phyloP scores from a whole-genome alignment of 129 eudicot genomes.

The Flaveria bidentis region DNA sequence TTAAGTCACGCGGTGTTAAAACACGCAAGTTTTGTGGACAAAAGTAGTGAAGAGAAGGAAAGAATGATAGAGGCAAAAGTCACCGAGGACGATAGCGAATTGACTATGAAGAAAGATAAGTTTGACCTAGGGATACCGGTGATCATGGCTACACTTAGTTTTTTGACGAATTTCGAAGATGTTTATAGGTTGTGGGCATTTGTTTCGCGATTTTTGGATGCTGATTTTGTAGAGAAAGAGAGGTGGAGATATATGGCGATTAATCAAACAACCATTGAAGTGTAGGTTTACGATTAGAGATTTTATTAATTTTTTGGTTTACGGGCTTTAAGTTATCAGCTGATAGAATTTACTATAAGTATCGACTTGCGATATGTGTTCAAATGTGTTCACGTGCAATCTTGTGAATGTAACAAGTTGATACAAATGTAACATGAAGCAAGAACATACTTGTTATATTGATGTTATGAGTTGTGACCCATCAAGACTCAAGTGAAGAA shows the following conservation, averaged over 20 bases:
- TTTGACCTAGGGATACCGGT: constrained; percentile 45
- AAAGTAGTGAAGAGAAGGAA: constrained; percentile 44
- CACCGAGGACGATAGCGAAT: constrained; percentile 12
- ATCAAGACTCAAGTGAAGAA: too few species aligned
- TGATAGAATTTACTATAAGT: too few species aligned
- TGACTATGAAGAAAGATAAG: constrained; percentile 40
- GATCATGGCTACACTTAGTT: constrained; percentile 61
- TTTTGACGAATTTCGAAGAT: constrained; percentile 76
- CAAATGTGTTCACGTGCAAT: neutral
- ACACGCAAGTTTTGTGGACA: constrained; percentile 46
- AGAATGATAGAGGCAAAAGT: constrained; percentile 38
- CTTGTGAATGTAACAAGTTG: neutral
- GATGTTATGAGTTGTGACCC: too few species aligned
- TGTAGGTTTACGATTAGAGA: constrained; percentile 36
- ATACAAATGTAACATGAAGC: neutral
- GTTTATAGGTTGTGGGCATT: constrained; percentile 72
- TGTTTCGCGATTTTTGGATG: constrained; percentile 75
- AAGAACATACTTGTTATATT: too few species aligned
- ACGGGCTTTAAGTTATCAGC: neutral
- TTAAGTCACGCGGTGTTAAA: constrained; percentile 48
- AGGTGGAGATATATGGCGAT: constrained; percentile 90
- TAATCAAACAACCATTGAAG: constrained; percentile 75
- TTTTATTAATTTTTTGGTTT: constrained; percentile 25
- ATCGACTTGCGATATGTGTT: neutral
- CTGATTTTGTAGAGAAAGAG: constrained; percentile 95